Conservation (phyloP, 2,329 filamentous ascomycete species). For the Proliferodiscus dingleyae region DNA sequence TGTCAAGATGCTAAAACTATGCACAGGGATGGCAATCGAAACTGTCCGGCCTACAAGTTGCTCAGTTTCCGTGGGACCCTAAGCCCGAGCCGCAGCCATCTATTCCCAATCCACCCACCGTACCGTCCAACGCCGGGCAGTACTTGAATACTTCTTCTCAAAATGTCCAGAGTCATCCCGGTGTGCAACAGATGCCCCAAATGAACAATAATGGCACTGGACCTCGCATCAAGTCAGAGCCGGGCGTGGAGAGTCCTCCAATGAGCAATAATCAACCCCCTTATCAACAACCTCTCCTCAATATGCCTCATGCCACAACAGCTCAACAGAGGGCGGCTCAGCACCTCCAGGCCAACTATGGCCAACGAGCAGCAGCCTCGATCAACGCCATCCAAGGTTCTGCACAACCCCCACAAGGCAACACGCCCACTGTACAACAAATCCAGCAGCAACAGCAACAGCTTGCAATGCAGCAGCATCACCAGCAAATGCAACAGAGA, state of each 20-base stretch:
- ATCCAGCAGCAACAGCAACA: slow-evolving; percentile 10
- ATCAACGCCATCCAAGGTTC: slow-evolving; percentile 54
- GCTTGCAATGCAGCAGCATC: slow-evolving; percentile 25
- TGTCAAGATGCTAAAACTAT: slow-evolving; percentile 25
- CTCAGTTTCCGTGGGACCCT: slow-evolving; percentile 93
- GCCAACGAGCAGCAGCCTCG: slow-evolving; percentile 58
- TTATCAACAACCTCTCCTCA: slow-evolving; percentile 26
- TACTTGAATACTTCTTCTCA: slow-evolving; percentile 20
- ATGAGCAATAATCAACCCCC: slow-evolving; percentile 11
- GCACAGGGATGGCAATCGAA: slow-evolving; percentile 88
- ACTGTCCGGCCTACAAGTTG: slow-evolving; percentile 77
- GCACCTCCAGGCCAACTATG: slow-evolving; percentile 56
- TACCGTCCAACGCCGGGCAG: slow-evolving; percentile 30
- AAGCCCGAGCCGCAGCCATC: slow-evolving; percentile 59
- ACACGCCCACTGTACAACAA: slow-evolving; percentile 23
- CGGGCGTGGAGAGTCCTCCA: slow-evolving; percentile 32
- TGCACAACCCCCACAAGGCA: slow-evolving; percentile 22
- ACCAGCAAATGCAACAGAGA: slow-evolving; percentile 31
- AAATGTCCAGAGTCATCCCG: slow-evolving; percentile 15
- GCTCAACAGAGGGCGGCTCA: slow-evolving; percentile 52
- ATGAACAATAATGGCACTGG: slow-evolving; percentile 22
- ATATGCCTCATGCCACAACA: slow-evolving; percentile 30
- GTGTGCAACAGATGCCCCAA: slow-evolving; percentile 18
- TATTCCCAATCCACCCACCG: slow-evolving; percentile 29
- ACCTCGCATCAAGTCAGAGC: slow-evolving; percentile 39